phyloP scores from a whole-genome alignment of 306 rosid genomes.

The Lithocarpus polystachyus region DNA sequence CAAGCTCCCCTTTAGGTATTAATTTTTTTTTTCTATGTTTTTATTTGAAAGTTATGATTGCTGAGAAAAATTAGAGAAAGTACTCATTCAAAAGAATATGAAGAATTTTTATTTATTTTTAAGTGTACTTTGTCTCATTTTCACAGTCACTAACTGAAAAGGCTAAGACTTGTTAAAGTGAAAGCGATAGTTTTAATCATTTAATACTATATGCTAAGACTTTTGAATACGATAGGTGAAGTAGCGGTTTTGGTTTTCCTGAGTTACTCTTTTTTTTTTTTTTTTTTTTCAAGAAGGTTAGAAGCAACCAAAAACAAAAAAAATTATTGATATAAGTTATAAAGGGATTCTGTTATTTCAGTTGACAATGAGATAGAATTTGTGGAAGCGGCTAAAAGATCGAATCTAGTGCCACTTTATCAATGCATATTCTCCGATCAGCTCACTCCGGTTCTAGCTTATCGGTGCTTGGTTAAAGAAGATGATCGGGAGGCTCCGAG shows the following conservation, averaged over 20 bases:
- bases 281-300: too few relatives aligned
- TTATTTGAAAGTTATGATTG: not conserved
- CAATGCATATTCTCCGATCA: constrained; percentile 74
- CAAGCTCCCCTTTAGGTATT: constrained; percentile 29
- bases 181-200: too few relatives aligned
- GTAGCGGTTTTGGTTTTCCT: too few relatives aligned
- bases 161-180: too few relatives aligned
- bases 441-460: constrained; percentile 75
- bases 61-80: not conserved
- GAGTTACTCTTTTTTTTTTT: too few relatives aligned
- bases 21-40: not conserved
- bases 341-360: constrained; percentile 4
- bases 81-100: too few relatives aligned
- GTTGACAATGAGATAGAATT: constrained; percentile 44
- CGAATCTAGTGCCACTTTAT: constrained; percentile 63
- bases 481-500: constrained; percentile 80
- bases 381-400: constrained; percentile 49
- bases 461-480: constrained; percentile 63
- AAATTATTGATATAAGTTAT: not conserved
- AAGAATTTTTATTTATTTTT: too few relatives aligned
- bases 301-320: too few relatives aligned
- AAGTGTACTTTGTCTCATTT: too few relatives aligned
- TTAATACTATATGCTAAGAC: too few relatives aligned
- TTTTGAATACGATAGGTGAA: too few relatives aligned
- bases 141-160: too few relatives aligned